A percentile compares a stretch with the other conserved stretches of the same genome.
phyloP scores from a whole-genome alignment of 768 basidiomycete genomes.

The Udeniomyces megalosporus region DNA sequence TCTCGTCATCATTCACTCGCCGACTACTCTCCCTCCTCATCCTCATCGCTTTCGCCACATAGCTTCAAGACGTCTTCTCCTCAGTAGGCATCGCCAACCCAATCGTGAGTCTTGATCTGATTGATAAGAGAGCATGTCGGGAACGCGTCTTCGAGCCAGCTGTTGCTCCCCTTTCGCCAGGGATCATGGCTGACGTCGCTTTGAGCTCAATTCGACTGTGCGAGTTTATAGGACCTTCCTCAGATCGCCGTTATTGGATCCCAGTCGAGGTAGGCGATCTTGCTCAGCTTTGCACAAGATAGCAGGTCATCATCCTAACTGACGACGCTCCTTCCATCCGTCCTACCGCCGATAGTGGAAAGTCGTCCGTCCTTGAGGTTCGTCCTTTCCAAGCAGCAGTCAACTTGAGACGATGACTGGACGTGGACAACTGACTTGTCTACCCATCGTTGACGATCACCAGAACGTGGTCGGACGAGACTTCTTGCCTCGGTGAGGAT shows the following conservation, averaged over 20 bases:
- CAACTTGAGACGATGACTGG: neutral
- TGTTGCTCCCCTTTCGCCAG: neutral
- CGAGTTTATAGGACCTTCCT: slow-evolving; percentile 29
- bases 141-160: too few species aligned
- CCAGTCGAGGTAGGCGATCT: slow-evolving; percentile 24
- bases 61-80: slow-evolving; percentile 21
- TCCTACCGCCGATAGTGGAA: slow-evolving; percentile 23
- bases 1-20: neutral
- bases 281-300: neutral
- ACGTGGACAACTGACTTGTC: neutral
- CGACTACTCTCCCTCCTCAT: slow-evolving; percentile 16
- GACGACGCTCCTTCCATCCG: neutral
- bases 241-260: slow-evolving; percentile 36
- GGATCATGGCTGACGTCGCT: neutral
- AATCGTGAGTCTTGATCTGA: slow-evolving; percentile 25
- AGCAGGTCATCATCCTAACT: neutral
- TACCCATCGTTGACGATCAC: neutral
- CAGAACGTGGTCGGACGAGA: slow-evolving; percentile 97
- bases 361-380: slow-evolving; percentile 34
- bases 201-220: neutral
- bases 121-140: too few species aligned
- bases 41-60: neutral
- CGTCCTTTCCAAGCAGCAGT: neutral
- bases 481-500: slow-evolving; percentile 51
- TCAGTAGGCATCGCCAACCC: slow-evolving; percentile 29